Conservation (phyloP, 2,329 filamentous ascomycete species). For the Arthrobotrys sinensis region DNA sequence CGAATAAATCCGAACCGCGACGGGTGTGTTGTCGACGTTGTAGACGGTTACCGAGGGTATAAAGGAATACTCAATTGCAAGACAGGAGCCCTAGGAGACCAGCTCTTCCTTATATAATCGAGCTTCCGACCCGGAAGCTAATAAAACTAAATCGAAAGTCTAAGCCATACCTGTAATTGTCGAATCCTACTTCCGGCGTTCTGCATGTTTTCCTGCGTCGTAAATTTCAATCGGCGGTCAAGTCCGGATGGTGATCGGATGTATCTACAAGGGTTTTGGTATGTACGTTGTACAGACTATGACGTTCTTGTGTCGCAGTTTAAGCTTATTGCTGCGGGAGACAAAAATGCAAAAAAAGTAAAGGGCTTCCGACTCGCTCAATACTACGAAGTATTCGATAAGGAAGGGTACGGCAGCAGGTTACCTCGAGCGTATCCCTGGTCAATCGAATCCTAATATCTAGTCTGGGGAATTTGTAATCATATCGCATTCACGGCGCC, state of each 20-base stretch:
- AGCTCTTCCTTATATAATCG: background rate
- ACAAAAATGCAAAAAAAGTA: background rate
- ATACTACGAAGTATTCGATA: background rate
- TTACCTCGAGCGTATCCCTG: no score
- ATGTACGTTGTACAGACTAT: background rate
- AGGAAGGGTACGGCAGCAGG: background rate
- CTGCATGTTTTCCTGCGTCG: background rate
- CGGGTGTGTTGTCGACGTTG: constrained; percentile 57
- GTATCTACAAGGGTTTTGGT: background rate
- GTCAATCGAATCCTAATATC: background rate
- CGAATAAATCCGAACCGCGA: constrained; percentile 34
- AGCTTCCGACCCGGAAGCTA: no score
- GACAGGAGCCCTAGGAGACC: background rate
- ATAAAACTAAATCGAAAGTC: background rate
- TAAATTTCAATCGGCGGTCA: background rate
- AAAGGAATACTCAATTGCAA: background rate
- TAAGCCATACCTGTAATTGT: constrained; percentile 8
- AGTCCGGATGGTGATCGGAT: background rate
- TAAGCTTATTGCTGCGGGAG: background rate
- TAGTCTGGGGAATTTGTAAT: constrained; percentile 1
- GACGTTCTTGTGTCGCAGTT: background rate
- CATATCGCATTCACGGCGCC: background rate
- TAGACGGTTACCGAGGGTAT: constrained; percentile 15
- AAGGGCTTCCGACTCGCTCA: background rate
- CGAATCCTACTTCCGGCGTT: constrained; percentile 15